These are phyloP conservation scores for Termitomyces sp. DNA, from an alignment of 768 basidiomycete species.

Conservation along the genomic window DNA sequence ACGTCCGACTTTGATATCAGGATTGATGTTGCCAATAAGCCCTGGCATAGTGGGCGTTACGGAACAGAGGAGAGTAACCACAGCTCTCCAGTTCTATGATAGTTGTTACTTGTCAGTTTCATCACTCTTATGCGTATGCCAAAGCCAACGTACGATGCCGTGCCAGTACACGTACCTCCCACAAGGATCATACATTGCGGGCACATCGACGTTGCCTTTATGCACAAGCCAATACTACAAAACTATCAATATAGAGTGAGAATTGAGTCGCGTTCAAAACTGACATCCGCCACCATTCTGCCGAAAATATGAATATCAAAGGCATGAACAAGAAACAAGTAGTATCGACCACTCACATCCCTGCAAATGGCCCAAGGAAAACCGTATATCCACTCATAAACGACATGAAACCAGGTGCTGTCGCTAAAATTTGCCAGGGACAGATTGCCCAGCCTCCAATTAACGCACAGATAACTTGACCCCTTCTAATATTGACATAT, in stretches of 20 bases:
- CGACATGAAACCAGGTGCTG: slow-evolving; percentile 61
- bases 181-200: slow-evolving; percentile 76
- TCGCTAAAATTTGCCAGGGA: slow-evolving; percentile 80
- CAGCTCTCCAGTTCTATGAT: slow-evolving; percentile 76
- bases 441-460: slow-evolving; percentile 80
- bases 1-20: slow-evolving; percentile 55
- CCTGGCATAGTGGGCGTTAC: slow-evolving; percentile 75
- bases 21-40: slow-evolving; percentile 69
- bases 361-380: slow-evolving; percentile 82
- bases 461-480: slow-evolving; percentile 73
- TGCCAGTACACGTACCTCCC: slow-evolving; percentile 75
- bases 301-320: not conserved
- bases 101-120: not conserved
- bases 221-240: slow-evolving; percentile 76
- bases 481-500: slow-evolving; percentile 79
- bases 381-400: slow-evolving; percentile 86
- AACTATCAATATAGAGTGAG: not conserved
- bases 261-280: slow-evolving; percentile 4
- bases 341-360: slow-evolving; percentile 22
- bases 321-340: not conserved
- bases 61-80: slow-evolving; percentile 59
- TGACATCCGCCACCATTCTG: slow-evolving; percentile 45
- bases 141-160: slow-evolving; percentile 52
- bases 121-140: not conserved
- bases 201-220: slow-evolving; percentile 66